phyloP scores from a whole-genome alignment of 352 stramenopile genomes.

The Phytophthora europaea region DNA sequence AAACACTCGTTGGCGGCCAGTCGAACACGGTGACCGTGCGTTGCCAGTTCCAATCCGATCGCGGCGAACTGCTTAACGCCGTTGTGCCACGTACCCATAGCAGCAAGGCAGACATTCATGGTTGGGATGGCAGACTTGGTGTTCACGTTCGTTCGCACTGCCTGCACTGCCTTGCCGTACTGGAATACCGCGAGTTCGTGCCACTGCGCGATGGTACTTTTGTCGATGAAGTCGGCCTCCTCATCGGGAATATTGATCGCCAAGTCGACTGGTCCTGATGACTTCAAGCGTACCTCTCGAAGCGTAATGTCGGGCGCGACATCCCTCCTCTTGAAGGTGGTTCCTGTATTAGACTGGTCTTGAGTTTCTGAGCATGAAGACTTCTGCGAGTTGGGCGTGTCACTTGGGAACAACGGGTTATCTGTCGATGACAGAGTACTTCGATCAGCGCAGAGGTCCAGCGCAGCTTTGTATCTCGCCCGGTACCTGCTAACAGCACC shows the following conservation, averaged over 20 bases:
- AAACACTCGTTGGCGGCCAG: slow-evolving; percentile 78
- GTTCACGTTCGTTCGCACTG: slow-evolving; percentile 6
- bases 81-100: slow-evolving; percentile 52
- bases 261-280: slow-evolving; percentile 12
- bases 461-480: slow-evolving; percentile 14
- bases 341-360: background rate
- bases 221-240: slow-evolving; percentile 10
- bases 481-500: slow-evolving; percentile 2
- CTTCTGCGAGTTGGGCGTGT: background rate
- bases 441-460: slow-evolving; percentile 8
- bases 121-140: slow-evolving; percentile 21
- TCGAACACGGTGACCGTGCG: slow-evolving; percentile 76
- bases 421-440: background rate
- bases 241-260: background rate
- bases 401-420: slow-evolving; percentile 10
- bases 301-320: background rate
- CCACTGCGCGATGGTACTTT: slow-evolving; percentile 14
- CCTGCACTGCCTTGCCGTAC: slow-evolving; percentile 4
- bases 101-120: slow-evolving; percentile 48
- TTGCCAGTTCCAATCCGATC: slow-evolving; percentile 59
- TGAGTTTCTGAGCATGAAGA: background rate
- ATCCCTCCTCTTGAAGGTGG: background rate
- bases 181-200: slow-evolving; percentile 16
- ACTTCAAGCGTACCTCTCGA: background rate
- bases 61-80: slow-evolving; percentile 58